Base-by-base conservation (phyloP, 208 protist genomes). In the Cochliopodium minus region DNA sequence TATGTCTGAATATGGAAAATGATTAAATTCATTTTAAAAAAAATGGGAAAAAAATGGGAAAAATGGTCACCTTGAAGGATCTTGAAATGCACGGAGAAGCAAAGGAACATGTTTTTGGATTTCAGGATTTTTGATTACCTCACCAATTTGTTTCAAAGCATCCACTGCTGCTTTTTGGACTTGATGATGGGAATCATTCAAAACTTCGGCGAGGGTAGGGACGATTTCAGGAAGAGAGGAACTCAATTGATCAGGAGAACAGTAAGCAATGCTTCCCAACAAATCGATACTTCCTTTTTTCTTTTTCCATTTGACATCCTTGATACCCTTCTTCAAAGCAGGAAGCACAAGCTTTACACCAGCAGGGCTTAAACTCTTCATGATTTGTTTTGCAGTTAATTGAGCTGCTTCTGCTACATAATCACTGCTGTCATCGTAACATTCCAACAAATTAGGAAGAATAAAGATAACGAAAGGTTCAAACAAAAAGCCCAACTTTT, bases 91-190 rank as follows among this genome's bases (percentile, higher is more conserved):
- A 40, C 70, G 62, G 9, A 90, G 70, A 52, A 92, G 83, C 0
- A 82, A 55, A 52, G 86, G 76, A 11, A 88, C 79, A 63, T 90
- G 82, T 65, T 82, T 74, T 33, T 77, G 67, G 49, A 92, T 90
- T 66, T 92, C 82, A 0, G 73, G 71, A 72, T 86, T 88, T 29
- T 74, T 78, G 23, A 89, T 78, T 30, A 88, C 83, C 59, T 80
- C 81, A 25, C 78, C 84, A 28, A 92, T 80, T 28, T 80, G 78
- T 17, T 74, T 61, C 50, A 92, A 73, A 13, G 81, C 77, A 62
- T 76, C 81, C 60, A 66, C 80, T 32, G 83, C 82, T 20, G 77
- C 78, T 7, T 65, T 53, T 11, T 74, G 70, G 38, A 92, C 82
- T 59, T 77, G 64, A 67, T 66, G 73, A 72, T 90, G 86, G 22